Evolutionary conservation across 768 basidiomycete species (phyloP), one percentile per base, ranked within the genome.

Genomic region (Boletus rubroflammeus): DNA sequence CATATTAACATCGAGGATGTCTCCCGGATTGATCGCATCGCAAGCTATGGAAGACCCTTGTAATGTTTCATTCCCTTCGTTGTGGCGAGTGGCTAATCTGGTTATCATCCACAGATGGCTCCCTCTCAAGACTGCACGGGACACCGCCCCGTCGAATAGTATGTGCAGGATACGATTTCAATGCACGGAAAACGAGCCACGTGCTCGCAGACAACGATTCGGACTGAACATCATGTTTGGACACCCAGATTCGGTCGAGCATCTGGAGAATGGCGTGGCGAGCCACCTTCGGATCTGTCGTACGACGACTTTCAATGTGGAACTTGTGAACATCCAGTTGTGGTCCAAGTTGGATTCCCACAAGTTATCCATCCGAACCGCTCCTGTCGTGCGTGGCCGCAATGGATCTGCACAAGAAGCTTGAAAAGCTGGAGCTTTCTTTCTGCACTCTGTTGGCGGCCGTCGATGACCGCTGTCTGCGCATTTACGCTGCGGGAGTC

Each of bases 271-370:
- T 0, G 44, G 44, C 6, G 53, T 65, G 5, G 53, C 53, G 28
- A 62, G 55, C 14, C 50, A 65, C 26, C 52, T 62, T 1, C 60
- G 52, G 2, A 23, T 57, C 7, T 65, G 55, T 26, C 53, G 21
- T 21, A 21, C 28, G 32, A 55, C 35, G 1, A 56, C 54, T 15
- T 6, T 34, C 14, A 34, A 6, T 3, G 32, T 34, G 6, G 5
- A 34, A 34, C 14, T 34, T 15, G 13, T 14, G 32, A 34, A 34
- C 0, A 0, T 34, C 32, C 32, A 34, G 6, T 34, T 34, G 32
- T 11, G 32, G 14, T 34, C 31, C 13, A 32, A 32, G 8, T 15
- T 39, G 49, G 52, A 56, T 25, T 2, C 4, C 4, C 23, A 25
- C 23, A 25, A 25, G 23, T 25, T 25, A 25, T 25, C 23, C 23